phyloP scores from a whole-genome alignment of 2,329 filamentous ascomycete genomes.

The Ilyonectria sp. region DNA sequence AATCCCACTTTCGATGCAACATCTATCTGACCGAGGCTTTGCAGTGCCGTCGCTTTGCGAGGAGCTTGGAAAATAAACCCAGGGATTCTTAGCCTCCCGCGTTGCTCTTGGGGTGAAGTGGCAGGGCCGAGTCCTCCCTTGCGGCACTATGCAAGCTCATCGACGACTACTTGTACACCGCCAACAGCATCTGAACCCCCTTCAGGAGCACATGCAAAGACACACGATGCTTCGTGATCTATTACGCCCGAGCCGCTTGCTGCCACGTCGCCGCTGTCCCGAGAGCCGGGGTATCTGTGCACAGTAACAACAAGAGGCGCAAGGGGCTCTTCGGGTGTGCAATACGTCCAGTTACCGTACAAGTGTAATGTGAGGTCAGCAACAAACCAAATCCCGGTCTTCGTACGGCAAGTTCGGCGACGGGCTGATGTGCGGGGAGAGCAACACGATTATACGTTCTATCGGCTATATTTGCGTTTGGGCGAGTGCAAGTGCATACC shows the following conservation, averaged over 20 bases:
- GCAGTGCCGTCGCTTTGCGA: neutral
- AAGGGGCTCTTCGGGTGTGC: constrained; percentile 12
- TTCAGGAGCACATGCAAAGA: constrained; percentile 24
- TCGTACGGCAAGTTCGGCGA: constrained; percentile 24
- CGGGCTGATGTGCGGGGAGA: constrained; percentile 7
- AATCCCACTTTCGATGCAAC: constrained; percentile 27
- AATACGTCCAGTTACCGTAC: constrained; percentile 17
- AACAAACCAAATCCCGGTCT: constrained; percentile 10
- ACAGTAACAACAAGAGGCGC: constrained; percentile 22
- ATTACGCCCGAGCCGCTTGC: constrained; percentile 16
- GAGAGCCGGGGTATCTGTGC: constrained; percentile 26
- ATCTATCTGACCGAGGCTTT: neutral
- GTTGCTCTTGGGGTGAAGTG: neutral
- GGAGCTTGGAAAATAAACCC: neutral
- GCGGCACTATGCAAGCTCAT: constrained; percentile 7
- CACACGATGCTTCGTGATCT: constrained; percentile 14
- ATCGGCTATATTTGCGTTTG: constrained; percentile 1
- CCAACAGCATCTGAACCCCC: constrained; percentile 14
- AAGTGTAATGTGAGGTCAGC: constrained; percentile 26
- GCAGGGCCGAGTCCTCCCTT: constrained; percentile 7
- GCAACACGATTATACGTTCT: neutral
- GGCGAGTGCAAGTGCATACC: neutral
- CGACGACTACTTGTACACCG: constrained; percentile 12
- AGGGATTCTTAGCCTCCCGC: neutral
- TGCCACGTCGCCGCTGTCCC: constrained; percentile 28